A percentile compares a stretch with the other conserved stretches of the same genome.
These are phyloP conservation scores for Torulaspora indica DNA, from an alignment of 805 yeast species.

Conservation along the genomic window DNA sequence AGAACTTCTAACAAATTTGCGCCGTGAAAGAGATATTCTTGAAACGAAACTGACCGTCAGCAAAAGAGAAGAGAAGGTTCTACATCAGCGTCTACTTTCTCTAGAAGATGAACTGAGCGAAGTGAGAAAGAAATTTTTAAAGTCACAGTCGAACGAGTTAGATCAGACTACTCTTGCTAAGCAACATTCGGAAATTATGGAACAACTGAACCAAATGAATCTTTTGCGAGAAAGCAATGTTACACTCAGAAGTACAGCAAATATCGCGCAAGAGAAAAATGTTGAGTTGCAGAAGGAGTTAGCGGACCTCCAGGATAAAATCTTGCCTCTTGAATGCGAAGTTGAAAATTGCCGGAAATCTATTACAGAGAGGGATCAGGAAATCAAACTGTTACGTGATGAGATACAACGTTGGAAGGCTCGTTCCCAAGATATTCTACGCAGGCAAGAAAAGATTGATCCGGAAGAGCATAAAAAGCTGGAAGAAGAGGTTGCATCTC, in stretches of 20 bases:
- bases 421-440: conserved; percentile 22
- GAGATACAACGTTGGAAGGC: conserved; percentile 22
- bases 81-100: conserved; percentile 48
- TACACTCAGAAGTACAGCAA: conserved; percentile 53
- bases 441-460: conserved; percentile 17
- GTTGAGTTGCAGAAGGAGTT: conserved; percentile 42
- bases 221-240: conserved; percentile 64
- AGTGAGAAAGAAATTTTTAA: conserved; percentile 46
- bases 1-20: conserved; percentile 56
- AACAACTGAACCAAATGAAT: conserved; percentile 57
- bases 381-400: conserved; percentile 10
- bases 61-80: conserved; percentile 49
- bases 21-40: conserved; percentile 70
- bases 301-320: conserved; percentile 28
- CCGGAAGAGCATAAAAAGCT: conserved; percentile 22
- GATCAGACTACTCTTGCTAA: conserved; percentile 24
- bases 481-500: conserved; percentile 21
- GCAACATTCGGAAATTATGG: conserved; percentile 45
- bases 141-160: conserved; percentile 35
- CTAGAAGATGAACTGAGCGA: conserved; percentile 48
- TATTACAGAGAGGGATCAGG: conserved; percentile 25
- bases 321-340: conserved; percentile 45
- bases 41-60: conserved; percentile 53
- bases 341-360: conserved; percentile 38
- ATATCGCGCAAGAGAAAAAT: conserved; percentile 31